Conservation (phyloP, 352 stramenopile genomes). For the Phytophthora fragariae region DNA sequence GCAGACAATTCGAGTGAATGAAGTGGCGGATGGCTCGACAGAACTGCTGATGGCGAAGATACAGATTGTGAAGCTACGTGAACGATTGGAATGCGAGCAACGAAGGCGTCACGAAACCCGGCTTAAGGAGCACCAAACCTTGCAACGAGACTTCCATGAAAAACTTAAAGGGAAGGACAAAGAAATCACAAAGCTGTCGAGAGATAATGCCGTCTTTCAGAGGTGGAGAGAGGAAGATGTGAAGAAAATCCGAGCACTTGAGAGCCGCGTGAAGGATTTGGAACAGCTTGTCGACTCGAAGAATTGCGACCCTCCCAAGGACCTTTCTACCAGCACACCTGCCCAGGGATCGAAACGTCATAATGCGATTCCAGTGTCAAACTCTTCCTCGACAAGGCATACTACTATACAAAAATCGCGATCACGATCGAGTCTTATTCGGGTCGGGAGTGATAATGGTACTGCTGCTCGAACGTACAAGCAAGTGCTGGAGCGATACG, state of each 20-base stretch:
- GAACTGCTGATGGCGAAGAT: conserved; percentile 69
- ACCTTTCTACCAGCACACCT: not conserved
- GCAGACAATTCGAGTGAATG: conserved; percentile 77
- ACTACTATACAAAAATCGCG: conserved; percentile 20
- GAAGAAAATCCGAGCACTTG: conserved; percentile 59
- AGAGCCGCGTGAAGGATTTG: conserved; percentile 54
- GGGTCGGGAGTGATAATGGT: conserved; percentile 6
- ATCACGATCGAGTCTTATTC: conserved; percentile 32
- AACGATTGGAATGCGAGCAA: conserved; percentile 61
- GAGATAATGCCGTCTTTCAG: conserved; percentile 69
- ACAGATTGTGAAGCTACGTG: conserved; percentile 62
- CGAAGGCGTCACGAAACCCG: conserved; percentile 53
- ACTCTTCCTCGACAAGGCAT: conserved; percentile 1
- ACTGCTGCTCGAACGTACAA: conserved; percentile 37
- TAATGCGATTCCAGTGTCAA: conserved; percentile 1
- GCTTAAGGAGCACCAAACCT: conserved; percentile 63
- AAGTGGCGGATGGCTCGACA: conserved; percentile 52
- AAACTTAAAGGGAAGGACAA: conserved; percentile 73
- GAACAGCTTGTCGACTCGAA: conserved; percentile 26
- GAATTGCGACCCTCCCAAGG: not conserved
- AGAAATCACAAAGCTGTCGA: conserved; percentile 57
- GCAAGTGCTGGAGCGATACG: conserved; percentile 52
- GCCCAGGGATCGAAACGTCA: conserved; percentile 13
- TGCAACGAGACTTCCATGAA: conserved; percentile 56
- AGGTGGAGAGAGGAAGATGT: conserved; percentile 70